Conservation (phyloP, 805 yeast genomes). For the Blastobotrys americana region DNA sequence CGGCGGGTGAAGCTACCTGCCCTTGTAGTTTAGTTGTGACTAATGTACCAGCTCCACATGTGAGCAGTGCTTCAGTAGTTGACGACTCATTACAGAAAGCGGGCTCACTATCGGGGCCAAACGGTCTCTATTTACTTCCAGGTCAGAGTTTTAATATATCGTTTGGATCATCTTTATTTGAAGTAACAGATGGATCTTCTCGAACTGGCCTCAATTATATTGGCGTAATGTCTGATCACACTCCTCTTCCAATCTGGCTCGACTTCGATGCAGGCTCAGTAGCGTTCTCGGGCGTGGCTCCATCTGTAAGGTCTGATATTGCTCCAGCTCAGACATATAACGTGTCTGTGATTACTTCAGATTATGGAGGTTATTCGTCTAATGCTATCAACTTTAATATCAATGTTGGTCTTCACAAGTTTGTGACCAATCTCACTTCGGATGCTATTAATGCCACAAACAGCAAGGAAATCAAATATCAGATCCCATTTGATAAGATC, state of each 20-base stretch:
- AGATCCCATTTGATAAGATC: conserved; percentile 58
- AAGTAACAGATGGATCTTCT: conserved; percentile 32
- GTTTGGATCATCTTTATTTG: conserved; percentile 58
- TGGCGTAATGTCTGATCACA: conserved; percentile 72
- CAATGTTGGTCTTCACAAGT: conserved; percentile 80
- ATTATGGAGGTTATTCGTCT: conserved; percentile 65
- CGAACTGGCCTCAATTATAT: conserved; percentile 57
- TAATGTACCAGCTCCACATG: conserved; percentile 44
- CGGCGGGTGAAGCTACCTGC: conserved; percentile 39
- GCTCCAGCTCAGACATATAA: conserved; percentile 78
- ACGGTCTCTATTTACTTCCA: conserved; percentile 67
- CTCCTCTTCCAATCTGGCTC: conserved; percentile 91
- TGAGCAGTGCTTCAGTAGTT: conserved; percentile 38
- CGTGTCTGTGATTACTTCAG: conserved; percentile 72
- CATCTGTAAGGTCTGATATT: conserved; percentile 72
- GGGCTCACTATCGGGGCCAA: conserved; percentile 71
- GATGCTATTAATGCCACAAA: conserved; percentile 63
- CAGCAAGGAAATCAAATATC: conserved; percentile 45
- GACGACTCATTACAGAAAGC: conserved; percentile 48
- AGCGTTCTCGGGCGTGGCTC: conserved; percentile 81
- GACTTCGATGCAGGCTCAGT: conserved; percentile 53
- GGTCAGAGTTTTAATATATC: conserved; percentile 57
- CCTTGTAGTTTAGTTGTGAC: conserved; percentile 60
- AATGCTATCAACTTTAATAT: conserved; percentile 63
- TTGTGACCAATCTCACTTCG: conserved; percentile 58